Percentiles rank a stretch among this genome's conserved stretches.
Evolutionary conservation across 2,329 filamentous ascomycete species (phyloP).

Genomic region (Helotiales sp.): DNA sequence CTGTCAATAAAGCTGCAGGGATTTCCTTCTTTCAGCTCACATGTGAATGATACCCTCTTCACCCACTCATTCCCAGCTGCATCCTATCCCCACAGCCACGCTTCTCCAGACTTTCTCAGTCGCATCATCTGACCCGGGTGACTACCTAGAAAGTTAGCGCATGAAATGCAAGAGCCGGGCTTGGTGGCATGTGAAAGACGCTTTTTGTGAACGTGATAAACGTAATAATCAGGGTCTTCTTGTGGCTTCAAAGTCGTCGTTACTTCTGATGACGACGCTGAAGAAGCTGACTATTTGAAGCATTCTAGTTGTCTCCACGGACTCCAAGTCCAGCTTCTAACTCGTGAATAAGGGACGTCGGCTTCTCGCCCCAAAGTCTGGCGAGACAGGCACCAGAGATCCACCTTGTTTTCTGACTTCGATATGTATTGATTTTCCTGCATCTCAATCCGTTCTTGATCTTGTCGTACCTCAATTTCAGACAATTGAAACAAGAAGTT

Average conservation of each 20-base stretch:
- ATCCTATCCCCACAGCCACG: constrained; percentile 25
- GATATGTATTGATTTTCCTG: too few relatives aligned
- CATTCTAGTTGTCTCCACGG: neutral
- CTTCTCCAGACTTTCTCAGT: constrained; percentile 23
- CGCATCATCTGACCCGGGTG: constrained; percentile 23
- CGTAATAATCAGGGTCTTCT: constrained; percentile 14
- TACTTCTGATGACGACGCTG: neutral
- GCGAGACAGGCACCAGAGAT: too few relatives aligned
- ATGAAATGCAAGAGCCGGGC: neutral
- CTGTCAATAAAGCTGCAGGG: neutral
- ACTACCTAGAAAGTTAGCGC: constrained; percentile 17
- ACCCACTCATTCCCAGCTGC: neutral
- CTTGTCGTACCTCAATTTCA: too few relatives aligned
- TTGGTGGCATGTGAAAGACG: constrained; percentile 26
- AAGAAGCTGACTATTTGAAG: neutral
- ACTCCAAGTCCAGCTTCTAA: neutral
- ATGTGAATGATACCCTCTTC: neutral
- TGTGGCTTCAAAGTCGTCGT: neutral
- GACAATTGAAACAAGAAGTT: too few relatives aligned
- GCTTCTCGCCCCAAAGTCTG: constrained; percentile 19
- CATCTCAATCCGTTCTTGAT: too few relatives aligned
- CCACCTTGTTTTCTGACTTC: too few relatives aligned
- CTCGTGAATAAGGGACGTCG: neutral
- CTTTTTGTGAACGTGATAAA: constrained; percentile 18
- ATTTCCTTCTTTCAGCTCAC: constrained; percentile 11